Percentiles rank a stretch among this genome's conserved stretches.
phyloP scores from a whole-genome alignment of 257 asterid species.

The Leonotis leonurus region DNA sequence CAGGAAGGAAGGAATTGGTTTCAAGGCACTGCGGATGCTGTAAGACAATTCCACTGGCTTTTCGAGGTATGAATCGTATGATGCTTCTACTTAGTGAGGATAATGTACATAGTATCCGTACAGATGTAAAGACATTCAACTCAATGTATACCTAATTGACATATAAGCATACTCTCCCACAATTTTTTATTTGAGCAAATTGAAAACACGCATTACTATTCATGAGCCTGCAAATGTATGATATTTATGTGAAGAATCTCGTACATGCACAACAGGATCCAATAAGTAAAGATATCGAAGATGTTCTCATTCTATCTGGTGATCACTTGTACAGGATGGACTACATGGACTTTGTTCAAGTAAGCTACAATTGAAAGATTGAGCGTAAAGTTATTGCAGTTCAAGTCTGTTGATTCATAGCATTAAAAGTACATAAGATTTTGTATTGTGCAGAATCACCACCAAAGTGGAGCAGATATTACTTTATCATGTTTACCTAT shows the following conservation, averaged over 20 bases:
- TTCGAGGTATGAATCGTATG: constrained; percentile 76
- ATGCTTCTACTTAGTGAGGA: not conserved
- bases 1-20: constrained; percentile 88
- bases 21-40: constrained; percentile 98
- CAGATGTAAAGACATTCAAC: not conserved
- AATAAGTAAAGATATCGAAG: constrained; percentile 90
- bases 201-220: not conserved
- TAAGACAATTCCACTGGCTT: constrained; percentile 94
- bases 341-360: constrained; percentile 93
- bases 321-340: constrained; percentile 99
- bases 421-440: not conserved
- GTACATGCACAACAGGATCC: constrained; percentile 50
- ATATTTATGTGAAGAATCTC: not conserved
- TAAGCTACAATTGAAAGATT: constrained; percentile 12
- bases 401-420: not conserved
- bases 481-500: constrained; percentile 72
- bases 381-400: not conserved
- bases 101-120: not conserved
- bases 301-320: constrained; percentile 91
- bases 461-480: constrained; percentile 96
- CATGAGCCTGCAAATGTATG: not conserved
- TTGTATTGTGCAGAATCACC: constrained; percentile 57
- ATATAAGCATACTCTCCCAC: not conserved
- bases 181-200: not conserved
- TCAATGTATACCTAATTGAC: not conserved